These are phyloP conservation scores for Cokeromyces recurvatus DNA, from an alignment of 371 early-diverging fungal genomes.

Conservation along the genomic window DNA sequence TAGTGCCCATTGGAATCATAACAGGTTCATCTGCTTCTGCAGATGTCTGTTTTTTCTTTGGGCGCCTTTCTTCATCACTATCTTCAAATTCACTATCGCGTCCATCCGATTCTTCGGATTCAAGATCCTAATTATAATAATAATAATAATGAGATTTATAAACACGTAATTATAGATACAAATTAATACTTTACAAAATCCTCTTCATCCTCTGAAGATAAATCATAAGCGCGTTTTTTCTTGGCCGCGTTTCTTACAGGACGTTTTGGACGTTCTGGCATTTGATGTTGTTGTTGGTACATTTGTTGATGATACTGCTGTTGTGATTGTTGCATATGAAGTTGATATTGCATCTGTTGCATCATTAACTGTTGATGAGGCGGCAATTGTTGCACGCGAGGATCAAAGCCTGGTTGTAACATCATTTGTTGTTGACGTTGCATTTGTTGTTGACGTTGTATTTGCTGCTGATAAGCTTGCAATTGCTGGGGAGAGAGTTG, in stretches of 20 bases:
- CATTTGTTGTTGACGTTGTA: constrained; percentile 15
- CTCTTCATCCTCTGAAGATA: constrained; percentile 41
- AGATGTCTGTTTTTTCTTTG: constrained; percentile 8
- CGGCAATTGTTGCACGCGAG: neutral
- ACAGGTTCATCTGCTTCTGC: constrained; percentile 46
- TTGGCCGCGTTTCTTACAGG: constrained; percentile 30
- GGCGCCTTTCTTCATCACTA: constrained; percentile 15
- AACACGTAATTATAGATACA: neutral
- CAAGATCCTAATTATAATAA: constrained; percentile 1
- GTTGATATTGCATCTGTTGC: constrained; percentile 19
- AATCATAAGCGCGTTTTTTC: constrained; percentile 37
- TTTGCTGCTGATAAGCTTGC: constrained; percentile 16
- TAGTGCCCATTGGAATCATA: constrained; percentile 69
- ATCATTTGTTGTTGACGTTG: constrained; percentile 25
- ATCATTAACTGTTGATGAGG: constrained; percentile 10
- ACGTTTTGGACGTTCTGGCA: constrained; percentile 27
- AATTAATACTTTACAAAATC: constrained; percentile 19
- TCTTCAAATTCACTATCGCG: constrained; percentile 31
- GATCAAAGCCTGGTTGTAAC: constrained; percentile 2
- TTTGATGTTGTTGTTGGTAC: constrained; percentile 16
- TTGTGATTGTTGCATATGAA: constrained; percentile 17
- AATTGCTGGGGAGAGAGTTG: constrained; percentile 7
- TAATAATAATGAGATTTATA: neutral
- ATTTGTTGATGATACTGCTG: constrained; percentile 26
- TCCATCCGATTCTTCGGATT: constrained; percentile 21